phyloP scores from a whole-genome alignment of 192 early-diverging fungal genomes.

The Umbelopsis sp. region DNA sequence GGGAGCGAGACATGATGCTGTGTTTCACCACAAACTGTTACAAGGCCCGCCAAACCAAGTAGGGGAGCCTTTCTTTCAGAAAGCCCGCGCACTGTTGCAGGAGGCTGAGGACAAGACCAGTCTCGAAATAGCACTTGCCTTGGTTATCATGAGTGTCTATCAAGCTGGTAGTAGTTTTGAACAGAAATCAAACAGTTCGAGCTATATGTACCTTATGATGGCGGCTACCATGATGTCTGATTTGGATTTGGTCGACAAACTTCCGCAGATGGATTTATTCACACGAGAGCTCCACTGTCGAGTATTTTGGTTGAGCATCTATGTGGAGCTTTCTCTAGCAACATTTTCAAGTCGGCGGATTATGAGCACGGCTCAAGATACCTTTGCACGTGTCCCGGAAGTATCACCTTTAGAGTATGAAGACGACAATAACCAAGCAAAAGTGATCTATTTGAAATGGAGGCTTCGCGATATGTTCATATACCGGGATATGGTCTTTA shows the following conservation, averaged over 20 bases:
- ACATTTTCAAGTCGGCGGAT: constrained; percentile 12
- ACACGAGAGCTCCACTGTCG: background rate
- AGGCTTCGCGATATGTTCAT: constrained; percentile 6
- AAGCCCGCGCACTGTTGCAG: background rate
- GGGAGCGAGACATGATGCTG: constrained; percentile 10
- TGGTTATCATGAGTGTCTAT: constrained; percentile 9
- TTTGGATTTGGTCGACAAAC: constrained; percentile 7
- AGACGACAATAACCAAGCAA: constrained; percentile 4
- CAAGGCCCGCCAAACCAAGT: constrained; percentile 13
- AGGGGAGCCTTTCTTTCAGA: constrained; percentile 8
- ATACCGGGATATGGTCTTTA: constrained; percentile 14
- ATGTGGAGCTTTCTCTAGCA: constrained; percentile 3
- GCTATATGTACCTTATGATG: constrained; percentile 16
- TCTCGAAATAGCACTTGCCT: background rate
- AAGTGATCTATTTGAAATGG: constrained; percentile 8
- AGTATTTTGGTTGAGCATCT: constrained; percentile 10
- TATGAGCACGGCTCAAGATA: constrained; percentile 9
- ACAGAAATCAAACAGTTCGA: constrained; percentile 13
- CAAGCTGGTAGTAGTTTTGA: constrained; percentile 8
- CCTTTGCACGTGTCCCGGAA: background rate
- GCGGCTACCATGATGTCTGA: constrained; percentile 16
- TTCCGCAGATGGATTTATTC: background rate
- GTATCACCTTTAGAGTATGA: background rate
- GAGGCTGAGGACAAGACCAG: constrained; percentile 1
- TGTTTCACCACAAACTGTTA: constrained; percentile 4